These are phyloP conservation scores for Aaosphaeria pasadenensis DNA, from an alignment of 2,329 filamentous ascomycete genomes.

Conservation along the genomic window DNA sequence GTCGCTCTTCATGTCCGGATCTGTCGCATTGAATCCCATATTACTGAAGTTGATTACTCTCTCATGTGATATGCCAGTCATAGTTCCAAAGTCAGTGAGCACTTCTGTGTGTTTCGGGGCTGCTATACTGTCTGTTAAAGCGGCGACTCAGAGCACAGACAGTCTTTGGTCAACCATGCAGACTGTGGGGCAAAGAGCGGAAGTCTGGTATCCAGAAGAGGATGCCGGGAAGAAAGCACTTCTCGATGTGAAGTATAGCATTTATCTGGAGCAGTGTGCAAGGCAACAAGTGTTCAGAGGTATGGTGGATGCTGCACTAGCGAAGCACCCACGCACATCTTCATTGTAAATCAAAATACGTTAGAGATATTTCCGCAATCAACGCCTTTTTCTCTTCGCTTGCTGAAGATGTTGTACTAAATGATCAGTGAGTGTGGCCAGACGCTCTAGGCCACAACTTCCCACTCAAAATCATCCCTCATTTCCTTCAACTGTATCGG, in stretches of 20 bases:
- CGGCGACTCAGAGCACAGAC: neutral
- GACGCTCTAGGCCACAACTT: too few relatives aligned
- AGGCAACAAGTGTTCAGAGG: neutral
- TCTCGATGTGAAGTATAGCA: neutral
- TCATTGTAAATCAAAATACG: too few relatives aligned
- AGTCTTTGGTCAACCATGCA: neutral
- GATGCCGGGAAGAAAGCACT: neutral
- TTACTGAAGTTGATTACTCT: neutral
- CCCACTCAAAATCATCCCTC: too few relatives aligned
- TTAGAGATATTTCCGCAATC: too few relatives aligned
- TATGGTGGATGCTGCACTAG: neutral
- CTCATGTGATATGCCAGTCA: neutral
- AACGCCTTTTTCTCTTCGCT: too few relatives aligned
- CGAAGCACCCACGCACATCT: too few relatives aligned
- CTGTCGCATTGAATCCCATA: neutral
- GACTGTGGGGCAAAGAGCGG: neutral
- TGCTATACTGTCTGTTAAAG: neutral
- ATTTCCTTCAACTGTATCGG: too few relatives aligned
- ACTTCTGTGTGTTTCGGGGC: neutral
- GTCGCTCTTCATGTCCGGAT: neutral
- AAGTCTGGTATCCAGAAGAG: neutral
- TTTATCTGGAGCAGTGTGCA: neutral
- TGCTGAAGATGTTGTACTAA: too few relatives aligned
- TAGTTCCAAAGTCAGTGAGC: neutral
- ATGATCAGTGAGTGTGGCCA: too few relatives aligned